phyloP scores from a whole-genome alignment of 176 grass and related monocot genomes.

The Guadua angustifolia region DNA sequence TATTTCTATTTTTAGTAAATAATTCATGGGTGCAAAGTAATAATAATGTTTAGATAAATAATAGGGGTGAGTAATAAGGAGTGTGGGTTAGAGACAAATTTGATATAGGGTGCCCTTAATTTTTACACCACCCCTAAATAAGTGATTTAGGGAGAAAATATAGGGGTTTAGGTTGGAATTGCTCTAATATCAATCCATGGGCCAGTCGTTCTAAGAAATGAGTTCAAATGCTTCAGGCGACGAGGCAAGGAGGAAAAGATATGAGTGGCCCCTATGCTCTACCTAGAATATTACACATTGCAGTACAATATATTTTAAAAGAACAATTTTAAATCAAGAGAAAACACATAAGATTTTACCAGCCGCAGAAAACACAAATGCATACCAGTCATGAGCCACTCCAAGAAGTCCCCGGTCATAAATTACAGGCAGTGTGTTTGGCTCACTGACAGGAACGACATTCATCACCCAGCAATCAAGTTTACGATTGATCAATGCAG shows the following conservation, averaged over 20 bases:
- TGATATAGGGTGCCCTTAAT: too few relatives aligned
- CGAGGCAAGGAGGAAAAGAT: not conserved
- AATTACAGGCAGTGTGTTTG: conserved; percentile 88
- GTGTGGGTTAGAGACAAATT: too few relatives aligned
- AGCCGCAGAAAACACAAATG: conserved; percentile 19
- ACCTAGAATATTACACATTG: conserved; percentile 15
- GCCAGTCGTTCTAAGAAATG: not conserved
- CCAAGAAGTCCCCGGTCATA: conserved; percentile 96
- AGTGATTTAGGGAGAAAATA: too few relatives aligned
- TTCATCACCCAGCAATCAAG: conserved; percentile 98
- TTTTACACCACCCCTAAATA: too few relatives aligned
- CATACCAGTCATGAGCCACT: conserved; percentile 92
- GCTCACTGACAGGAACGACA: conserved; percentile 75
- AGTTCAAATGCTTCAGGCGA: not conserved
- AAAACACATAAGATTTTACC: conserved; percentile 10
- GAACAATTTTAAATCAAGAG: conserved; percentile 29
- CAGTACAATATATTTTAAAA: conserved; percentile 17
- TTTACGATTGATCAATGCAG: conserved; percentile 70
- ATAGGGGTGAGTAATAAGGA: too few relatives aligned
- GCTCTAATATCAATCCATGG: conserved; percentile 25
- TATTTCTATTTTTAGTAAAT: too few relatives aligned
- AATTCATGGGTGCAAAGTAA: too few relatives aligned
- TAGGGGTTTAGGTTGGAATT: too few relatives aligned
- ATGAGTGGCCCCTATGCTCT: not conserved
- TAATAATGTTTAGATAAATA: too few relatives aligned